Evolutionary conservation across 225 moss, liverwort and hornwort genomes (phyloP), one percentile per base, ranked within the genome.

Genomic region (Takakia lepidozioides): DNA sequence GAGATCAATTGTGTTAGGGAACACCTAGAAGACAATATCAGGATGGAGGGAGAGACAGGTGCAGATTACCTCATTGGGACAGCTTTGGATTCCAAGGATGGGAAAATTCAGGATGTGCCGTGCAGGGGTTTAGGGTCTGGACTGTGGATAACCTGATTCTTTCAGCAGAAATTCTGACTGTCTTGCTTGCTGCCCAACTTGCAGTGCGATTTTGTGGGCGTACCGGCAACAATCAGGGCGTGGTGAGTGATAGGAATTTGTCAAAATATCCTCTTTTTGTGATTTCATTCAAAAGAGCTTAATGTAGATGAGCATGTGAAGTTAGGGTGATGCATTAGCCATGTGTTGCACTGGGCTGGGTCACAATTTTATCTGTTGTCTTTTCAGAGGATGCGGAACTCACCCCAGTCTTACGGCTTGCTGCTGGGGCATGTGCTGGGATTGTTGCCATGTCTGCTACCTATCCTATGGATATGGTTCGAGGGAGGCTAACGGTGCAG

Each of bases 391-490:
- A 93, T 64, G 93, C 93, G 18, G 93, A 89, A 51, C 70, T 89
- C n/a, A 83, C 89, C 47, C 93, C 88, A 9, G 51, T 86, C 43
- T 63, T 93, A 47, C 78, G 93, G 26, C 58, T 93, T 51, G 88
- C 86, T 39, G 93, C 93, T 65, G 93, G 93, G 70, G 93, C 93
- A 52, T 86, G 88, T 46, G 93, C 93, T 16, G 93, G 93, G 16
- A 93, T 88, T 29, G 84, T 93, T 54, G 93, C 93, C 51, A 93
- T 93, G 93, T 93, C 93, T 59, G 93, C 93, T 36, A 93, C 93
- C 42, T 93, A 93, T 64, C 93, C 93, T 35, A 84, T 93, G 93
- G 93, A 93, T 56, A 93, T 93, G 93, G 93, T 93, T 57, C 93
- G 93, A 46, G 93, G 93, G 55, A 79, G 93, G 65, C 66, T 93